Percentiles rank a stretch among this genome's conserved stretches.
Conservation (phyloP, 2,329 filamentous ascomycete species). For the Diaporthe sp. region DNA sequence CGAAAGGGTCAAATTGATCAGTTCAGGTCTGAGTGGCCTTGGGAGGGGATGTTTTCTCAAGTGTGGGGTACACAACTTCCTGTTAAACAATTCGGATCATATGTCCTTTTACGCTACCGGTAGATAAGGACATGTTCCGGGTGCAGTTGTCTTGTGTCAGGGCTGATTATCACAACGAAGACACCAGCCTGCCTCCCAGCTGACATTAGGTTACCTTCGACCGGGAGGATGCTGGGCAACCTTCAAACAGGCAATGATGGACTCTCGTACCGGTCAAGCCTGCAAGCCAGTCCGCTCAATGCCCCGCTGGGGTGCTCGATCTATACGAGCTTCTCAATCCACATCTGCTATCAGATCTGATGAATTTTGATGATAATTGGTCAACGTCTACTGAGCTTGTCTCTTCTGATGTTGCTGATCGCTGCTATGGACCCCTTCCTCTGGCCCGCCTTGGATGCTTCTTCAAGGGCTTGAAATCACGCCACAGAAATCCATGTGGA, state of each 20-base stretch:
- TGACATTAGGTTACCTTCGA: neutral
- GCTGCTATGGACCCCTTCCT: neutral
- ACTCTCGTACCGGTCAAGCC: neutral
- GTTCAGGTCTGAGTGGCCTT: neutral
- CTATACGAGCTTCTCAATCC: neutral
- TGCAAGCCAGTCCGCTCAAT: neutral
- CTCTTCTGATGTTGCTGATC: neutral
- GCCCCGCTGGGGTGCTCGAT: neutral
- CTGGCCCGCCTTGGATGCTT: neutral
- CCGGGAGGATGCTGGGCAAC: neutral
- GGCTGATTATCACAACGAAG: neutral
- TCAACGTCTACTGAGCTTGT: neutral
- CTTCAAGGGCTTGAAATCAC: neutral
- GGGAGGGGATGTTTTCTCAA: neutral
- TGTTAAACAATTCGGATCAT: neutral
- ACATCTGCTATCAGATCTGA: neutral
- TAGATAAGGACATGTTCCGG: neutral
- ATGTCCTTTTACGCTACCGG: neutral
- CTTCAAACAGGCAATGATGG: neutral
- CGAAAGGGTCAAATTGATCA: neutral
- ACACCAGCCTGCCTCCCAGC: neutral
- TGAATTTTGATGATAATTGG: neutral
- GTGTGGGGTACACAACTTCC: neutral
- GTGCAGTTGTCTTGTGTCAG: neutral
- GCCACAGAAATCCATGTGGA: neutral